Percentiles rank a stretch among this genome's conserved stretches.
Evolutionary conservation across 768 basidiomycete genomes (phyloP).

Genomic region (Hysterangium stoloniferum): DNA sequence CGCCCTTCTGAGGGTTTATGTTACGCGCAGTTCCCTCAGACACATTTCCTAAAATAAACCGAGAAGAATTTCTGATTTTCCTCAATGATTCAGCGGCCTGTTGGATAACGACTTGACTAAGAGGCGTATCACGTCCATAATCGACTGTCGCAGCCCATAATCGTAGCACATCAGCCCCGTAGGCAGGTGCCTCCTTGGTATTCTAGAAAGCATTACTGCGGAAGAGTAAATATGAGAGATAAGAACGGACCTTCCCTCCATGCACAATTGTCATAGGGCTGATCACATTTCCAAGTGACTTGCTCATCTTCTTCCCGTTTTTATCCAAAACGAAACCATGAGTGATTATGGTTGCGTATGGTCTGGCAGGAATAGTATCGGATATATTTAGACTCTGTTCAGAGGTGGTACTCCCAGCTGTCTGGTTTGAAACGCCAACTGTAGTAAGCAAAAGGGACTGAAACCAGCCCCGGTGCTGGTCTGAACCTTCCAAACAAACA

Average conservation of each 20-base stretch:
- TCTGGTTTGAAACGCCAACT: conserved; percentile 32
- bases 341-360: conserved; percentile 80
- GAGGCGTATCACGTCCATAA: conserved; percentile 81
- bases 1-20: conserved; percentile 20
- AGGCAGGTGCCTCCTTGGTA: conserved; percentile 62
- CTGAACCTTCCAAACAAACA: conserved; percentile 89
- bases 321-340: conserved; percentile 97
- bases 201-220: conserved; percentile 32
- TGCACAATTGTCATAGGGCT: conserved; percentile 75
- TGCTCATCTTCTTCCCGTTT: conserved; percentile 93
- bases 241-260: conserved; percentile 57
- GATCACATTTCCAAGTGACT: conserved; percentile 86
- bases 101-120: conserved; percentile 69
- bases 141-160: conserved; percentile 91
- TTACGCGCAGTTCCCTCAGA: conserved; percentile 28
- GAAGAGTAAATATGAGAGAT: neutral
- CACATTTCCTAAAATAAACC: conserved; percentile 82
- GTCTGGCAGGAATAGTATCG: conserved; percentile 23
- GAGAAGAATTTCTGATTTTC: conserved; percentile 78
- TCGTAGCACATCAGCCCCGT: conserved; percentile 81
- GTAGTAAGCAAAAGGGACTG: conserved; percentile 89
- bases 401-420: conserved; percentile 6
- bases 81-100: conserved; percentile 70
- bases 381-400: conserved; percentile 16
- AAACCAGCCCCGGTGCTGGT: conserved; percentile 99